phyloP scores from a whole-genome alignment of 2,329 filamentous ascomycete genomes.

The Pseudogymnoascus sp. region DNA sequence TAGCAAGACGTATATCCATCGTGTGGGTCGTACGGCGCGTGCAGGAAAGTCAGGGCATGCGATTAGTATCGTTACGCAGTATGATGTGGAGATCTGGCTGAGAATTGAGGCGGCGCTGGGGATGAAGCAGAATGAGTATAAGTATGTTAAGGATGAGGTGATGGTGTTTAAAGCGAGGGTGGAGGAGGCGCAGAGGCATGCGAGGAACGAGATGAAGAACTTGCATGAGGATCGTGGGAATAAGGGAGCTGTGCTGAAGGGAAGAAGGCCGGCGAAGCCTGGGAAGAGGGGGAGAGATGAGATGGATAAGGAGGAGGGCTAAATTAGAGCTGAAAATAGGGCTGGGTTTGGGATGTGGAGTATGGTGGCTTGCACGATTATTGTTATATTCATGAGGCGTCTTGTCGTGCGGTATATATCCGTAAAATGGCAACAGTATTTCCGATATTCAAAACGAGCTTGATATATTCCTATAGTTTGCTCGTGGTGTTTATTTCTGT shows the following conservation, averaged over 20 bases:
- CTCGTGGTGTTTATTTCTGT: not conserved
- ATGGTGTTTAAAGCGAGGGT: slow-evolving; percentile 72
- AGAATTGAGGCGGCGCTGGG: slow-evolving; percentile 77
- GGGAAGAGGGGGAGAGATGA: slow-evolving; percentile 44
- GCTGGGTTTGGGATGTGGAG: not conserved
- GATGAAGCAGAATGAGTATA: slow-evolving; percentile 63
- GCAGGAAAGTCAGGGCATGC: slow-evolving; percentile 79
- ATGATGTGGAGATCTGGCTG: slow-evolving; percentile 72
- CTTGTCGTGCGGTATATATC: not conserved
- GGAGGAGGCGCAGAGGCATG: slow-evolving; percentile 73
- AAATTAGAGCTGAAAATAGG: not conserved
- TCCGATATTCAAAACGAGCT: not conserved
- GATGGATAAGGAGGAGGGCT: slow-evolving; percentile 30
- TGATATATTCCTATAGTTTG: not conserved
- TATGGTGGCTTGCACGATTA: not conserved
- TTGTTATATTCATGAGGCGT: not conserved
- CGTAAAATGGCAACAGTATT: not conserved
- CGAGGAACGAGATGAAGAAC: slow-evolving; percentile 73
- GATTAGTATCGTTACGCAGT: slow-evolving; percentile 75
- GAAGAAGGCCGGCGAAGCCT: slow-evolving; percentile 42
- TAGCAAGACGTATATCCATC: slow-evolving; percentile 84
- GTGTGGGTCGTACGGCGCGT: slow-evolving; percentile 79
- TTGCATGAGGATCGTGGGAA: slow-evolving; percentile 58
- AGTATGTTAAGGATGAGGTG: slow-evolving; percentile 69
- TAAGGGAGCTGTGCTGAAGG: slow-evolving; percentile 37